Percentiles rank a stretch among this genome's conserved stretches.
Conservation (phyloP, 148 eudicot genomes). For the Euryodendron excelsum region DNA sequence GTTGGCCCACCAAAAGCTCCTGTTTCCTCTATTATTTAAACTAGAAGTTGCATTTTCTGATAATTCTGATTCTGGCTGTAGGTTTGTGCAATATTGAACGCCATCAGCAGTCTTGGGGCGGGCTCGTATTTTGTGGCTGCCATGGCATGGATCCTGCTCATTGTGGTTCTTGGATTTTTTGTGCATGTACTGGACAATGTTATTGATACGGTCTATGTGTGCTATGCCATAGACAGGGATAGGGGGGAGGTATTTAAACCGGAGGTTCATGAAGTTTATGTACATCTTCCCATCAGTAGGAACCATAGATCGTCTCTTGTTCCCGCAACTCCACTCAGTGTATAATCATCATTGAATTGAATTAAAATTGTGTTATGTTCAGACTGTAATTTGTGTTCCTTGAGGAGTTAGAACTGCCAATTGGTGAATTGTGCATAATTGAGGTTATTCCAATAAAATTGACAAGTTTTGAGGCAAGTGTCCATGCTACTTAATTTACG, state of each 20-base stretch:
- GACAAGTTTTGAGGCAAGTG: background rate
- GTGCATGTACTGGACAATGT: slow-evolving; percentile 73
- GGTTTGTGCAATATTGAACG: slow-evolving; percentile 69
- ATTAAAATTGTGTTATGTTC: slow-evolving; percentile 14
- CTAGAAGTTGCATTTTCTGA: background rate
- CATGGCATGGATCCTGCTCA: slow-evolving; percentile 57
- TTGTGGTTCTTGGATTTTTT: slow-evolving; percentile 66
- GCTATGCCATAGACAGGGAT: slow-evolving; percentile 88
- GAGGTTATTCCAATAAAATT: background rate
- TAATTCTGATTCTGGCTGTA: slow-evolving; percentile 24
- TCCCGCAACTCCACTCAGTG: slow-evolving; percentile 49
- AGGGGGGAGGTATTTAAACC: slow-evolving; percentile 61
- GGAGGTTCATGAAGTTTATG: slow-evolving; percentile 78
- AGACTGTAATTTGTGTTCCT: slow-evolving; percentile 1
- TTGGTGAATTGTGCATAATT: background rate
- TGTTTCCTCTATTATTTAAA: background rate
- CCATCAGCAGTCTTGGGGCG: slow-evolving; percentile 54
- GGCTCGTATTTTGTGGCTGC: slow-evolving; percentile 60
- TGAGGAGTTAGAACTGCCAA: background rate
- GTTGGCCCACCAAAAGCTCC: background rate
- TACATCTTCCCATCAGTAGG: slow-evolving; percentile 78
- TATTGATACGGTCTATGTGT: slow-evolving; percentile 78
- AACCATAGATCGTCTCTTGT: slow-evolving; percentile 43
- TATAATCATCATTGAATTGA: slow-evolving; percentile 27
- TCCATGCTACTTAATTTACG: background rate